Conservation (phyloP, 2,329 filamentous ascomycete genomes). For the Didymella arachidicola region DNA sequence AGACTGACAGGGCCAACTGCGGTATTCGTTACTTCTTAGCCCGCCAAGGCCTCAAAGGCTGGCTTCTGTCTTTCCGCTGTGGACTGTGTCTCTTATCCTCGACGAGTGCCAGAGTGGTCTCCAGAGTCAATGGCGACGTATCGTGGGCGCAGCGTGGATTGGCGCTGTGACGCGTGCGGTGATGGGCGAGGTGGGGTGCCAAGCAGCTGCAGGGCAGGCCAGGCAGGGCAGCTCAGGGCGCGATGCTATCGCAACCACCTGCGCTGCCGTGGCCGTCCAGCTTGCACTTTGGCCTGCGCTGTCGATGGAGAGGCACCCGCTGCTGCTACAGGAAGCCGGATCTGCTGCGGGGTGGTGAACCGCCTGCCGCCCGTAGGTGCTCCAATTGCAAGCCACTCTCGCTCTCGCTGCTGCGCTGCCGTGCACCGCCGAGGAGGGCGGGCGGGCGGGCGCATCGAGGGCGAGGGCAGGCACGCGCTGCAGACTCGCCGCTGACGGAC, state of each 20-base stretch:
- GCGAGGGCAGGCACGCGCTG: background rate
- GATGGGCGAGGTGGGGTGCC: background rate
- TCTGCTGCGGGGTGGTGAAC: conserved; percentile 43
- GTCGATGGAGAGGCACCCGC: conserved; percentile 48
- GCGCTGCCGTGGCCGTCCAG: conserved; percentile 1
- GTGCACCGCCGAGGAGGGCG: background rate
- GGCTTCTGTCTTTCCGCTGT: too few relatives aligned
- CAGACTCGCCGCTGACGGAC: conserved; percentile 30
- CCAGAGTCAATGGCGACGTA: background rate
- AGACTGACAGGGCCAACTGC: too few relatives aligned
- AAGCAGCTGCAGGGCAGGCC: background rate
- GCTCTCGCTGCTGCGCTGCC: background rate
- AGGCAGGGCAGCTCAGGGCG: background rate
- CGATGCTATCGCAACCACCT: background rate
- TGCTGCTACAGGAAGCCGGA: conserved; percentile 44
- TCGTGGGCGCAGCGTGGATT: background rate
- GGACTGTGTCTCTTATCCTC: too few relatives aligned
- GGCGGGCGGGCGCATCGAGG: conserved; percentile 7
- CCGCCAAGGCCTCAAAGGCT: too few relatives aligned
- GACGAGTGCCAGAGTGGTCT: background rate
- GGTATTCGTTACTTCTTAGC: too few relatives aligned
- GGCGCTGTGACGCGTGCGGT: background rate
- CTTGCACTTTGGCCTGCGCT: conserved; percentile 20
- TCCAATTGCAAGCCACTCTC: conserved; percentile 2
- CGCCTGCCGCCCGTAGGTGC: conserved; percentile 36